Evolutionary conservation across 805 yeast genomes (phyloP).

Genomic region (Barnettozyma botsteinii): DNA sequence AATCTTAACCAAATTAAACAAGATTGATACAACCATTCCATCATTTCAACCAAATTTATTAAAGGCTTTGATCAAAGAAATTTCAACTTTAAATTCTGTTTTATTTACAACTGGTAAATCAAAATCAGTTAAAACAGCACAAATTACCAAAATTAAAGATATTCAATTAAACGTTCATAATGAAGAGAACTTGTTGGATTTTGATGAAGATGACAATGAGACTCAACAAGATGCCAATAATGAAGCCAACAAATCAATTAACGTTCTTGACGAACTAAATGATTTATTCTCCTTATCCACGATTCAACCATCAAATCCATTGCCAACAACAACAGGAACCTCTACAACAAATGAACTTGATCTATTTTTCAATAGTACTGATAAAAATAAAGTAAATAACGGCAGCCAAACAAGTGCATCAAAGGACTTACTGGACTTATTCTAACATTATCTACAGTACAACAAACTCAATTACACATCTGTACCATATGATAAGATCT

Average conservation of each 20-base stretch:
- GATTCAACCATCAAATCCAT: conserved; percentile 22
- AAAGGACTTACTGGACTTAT: conserved; percentile 21
- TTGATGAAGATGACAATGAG: conserved; percentile 52
- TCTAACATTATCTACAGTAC: conserved; percentile 10
- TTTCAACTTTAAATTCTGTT: conserved; percentile 83
- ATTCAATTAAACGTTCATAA: conserved; percentile 69
- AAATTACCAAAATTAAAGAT: conserved; percentile 65
- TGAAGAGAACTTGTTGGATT: conserved; percentile 83
- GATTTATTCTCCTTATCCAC: conserved; percentile 52
- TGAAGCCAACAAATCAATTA: conserved; percentile 25
- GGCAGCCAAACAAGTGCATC: conserved; percentile 7
- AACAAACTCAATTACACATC: no score
- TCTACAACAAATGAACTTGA: conserved; percentile 2
- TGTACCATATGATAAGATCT: no score
- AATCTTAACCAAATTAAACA: conserved; percentile 60
- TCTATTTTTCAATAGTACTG: conserved; percentile 2
- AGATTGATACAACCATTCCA: conserved; percentile 66
- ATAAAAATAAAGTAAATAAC: neutral
- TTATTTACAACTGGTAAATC: conserved; percentile 72
- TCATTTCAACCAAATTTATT: conserved; percentile 63
- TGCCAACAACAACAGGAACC: neutral
- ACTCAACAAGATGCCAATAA: conserved; percentile 12
- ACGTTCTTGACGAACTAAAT: conserved; percentile 66
- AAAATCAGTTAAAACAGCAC: conserved; percentile 30
- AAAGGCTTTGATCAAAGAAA: conserved; percentile 62